Evolutionary conservation across 106 monocot genomes (phyloP).

Genomic region (Ottelia alismoides): DNA sequence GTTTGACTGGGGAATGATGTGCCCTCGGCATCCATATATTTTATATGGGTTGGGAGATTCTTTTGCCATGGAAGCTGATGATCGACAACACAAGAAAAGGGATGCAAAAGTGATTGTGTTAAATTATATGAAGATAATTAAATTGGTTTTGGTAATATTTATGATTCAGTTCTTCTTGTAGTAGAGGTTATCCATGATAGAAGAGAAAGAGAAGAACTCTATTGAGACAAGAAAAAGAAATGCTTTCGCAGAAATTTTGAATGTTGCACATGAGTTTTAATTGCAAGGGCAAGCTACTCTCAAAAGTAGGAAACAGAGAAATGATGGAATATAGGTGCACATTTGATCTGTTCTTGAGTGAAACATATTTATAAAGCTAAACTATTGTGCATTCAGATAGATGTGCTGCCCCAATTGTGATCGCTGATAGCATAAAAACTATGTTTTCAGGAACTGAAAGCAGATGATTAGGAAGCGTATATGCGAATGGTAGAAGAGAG

Average conservation of each 20-base stretch:
- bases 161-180: neutral
- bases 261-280: slow-evolving; percentile 77
- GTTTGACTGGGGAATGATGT: slow-evolving; percentile 94
- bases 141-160: too few species aligned
- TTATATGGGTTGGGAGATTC: slow-evolving; percentile 78
- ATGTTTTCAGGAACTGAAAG: slow-evolving; percentile 63
- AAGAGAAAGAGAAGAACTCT: slow-evolving; percentile 77
- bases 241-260: slow-evolving; percentile 81
- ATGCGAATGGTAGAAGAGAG: slow-evolving; percentile 95
- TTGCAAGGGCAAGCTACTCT: slow-evolving; percentile 45
- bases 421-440: slow-evolving; percentile 65
- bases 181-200: slow-evolving; percentile 67
- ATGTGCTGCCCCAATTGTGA: too few species aligned
- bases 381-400: too few species aligned
- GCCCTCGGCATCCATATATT: slow-evolving; percentile 42
- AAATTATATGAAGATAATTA: too few species aligned
- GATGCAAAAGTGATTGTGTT: slow-evolving; percentile 72
- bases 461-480: slow-evolving; percentile 87
- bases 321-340: slow-evolving; percentile 82
- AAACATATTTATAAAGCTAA: too few species aligned
- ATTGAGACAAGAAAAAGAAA: slow-evolving; percentile 56
- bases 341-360: too few species aligned
- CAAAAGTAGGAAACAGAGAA: slow-evolving; percentile 68
- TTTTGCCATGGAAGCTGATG: slow-evolving; percentile 65
- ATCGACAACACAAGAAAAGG: slow-evolving; percentile 64